Conservation (phyloP, 768 basidiomycete genomes). For the Clavulina sp. region DNA sequence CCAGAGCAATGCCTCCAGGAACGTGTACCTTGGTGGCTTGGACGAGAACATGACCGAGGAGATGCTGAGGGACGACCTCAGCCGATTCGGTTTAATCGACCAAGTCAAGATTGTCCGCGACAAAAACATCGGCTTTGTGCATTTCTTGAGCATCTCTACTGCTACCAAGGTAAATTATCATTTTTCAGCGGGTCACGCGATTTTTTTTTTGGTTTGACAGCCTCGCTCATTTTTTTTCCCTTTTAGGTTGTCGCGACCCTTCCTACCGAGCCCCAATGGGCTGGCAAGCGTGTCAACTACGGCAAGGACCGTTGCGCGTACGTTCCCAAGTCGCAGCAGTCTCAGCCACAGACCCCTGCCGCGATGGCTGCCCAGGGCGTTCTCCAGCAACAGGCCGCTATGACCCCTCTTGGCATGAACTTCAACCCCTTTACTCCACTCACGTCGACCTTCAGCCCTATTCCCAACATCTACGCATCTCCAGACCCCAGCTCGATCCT, state of each 20-base stretch:
- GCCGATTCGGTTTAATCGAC: conserved; percentile 88
- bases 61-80: conserved; percentile 76
- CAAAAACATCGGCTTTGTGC: conserved; percentile 98
- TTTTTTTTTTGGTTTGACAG: not conserved
- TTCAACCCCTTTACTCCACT: conserved; percentile 16
- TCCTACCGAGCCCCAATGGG: conserved; percentile 83
- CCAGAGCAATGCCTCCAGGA: conserved; percentile 84
- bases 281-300: conserved; percentile 91
- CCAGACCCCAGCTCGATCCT: no score
- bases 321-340: conserved; percentile 89
- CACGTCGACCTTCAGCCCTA: conserved; percentile 3
- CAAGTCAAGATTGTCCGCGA: conserved; percentile 99
- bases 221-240: no score
- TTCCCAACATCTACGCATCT: conserved; percentile 3
- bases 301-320: conserved; percentile 98
- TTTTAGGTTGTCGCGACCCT: conserved; percentile 79
- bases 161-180: conserved; percentile 67
- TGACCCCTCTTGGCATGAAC: conserved; percentile 5
- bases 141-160: conserved; percentile 87
- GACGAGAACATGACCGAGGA: conserved; percentile 86
- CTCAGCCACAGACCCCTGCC: conserved; percentile 18
- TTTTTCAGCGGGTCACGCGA: not conserved
- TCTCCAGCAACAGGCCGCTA: conserved; percentile 18
- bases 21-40: conserved; percentile 90
- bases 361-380: not conserved